Base-by-base conservation (phyloP, 2,329 filamentous ascomycete genomes). In the Aureobasidium sp. region DNA sequence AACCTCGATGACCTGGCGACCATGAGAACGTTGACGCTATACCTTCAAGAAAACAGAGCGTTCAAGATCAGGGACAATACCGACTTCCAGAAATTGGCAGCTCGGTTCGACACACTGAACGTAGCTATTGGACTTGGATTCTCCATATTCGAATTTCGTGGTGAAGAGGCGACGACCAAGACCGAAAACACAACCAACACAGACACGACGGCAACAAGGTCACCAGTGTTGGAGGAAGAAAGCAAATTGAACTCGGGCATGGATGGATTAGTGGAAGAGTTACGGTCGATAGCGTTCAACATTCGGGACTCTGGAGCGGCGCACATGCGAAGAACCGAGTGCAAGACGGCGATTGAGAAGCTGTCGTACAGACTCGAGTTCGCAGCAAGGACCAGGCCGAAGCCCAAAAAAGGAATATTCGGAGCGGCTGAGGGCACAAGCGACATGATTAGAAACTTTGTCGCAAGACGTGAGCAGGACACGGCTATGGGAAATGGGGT, bases 231-330 rank as follows among this genome's bases (percentile, higher is more conserved):
- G 14, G 66, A 69, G 45, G 76, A 75, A 14, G 77, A 81, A 50
- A 72, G 66, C 2, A 71, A 75, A 3, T 96, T 93, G 77, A 90
- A 97, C 69, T 73, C 76, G 6, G 79, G 85, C 12, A 78, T 96
- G 37, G 91, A 96, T 72, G 77, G 75, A 24, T 78, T 96, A 5
- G 79, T 84, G 1, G 74, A 75, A 19, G 78, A 77, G 37, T 77
- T 95, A 57, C 84, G 86, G 56, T 67, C 72, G 7, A 76, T 84
- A 14, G 79, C 79, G 60, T 77, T 77, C 19, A 81, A 81, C 42
- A 95, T 96, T 68, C 82, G 86, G 63, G 89, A 91, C 68, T 82
- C 86, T 1, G 90, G 89, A 44, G 87, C 90, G 48, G 85, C 85
- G 24, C 85, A 88, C 68, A 79, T 94, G 62, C 81, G 82, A 17